A percentile compares a stretch with the other conserved stretches of the same genome.
These are phyloP conservation scores for Seminavis robusta DNA, from an alignment of 108 stramenopile species.

Conservation along the genomic window DNA sequence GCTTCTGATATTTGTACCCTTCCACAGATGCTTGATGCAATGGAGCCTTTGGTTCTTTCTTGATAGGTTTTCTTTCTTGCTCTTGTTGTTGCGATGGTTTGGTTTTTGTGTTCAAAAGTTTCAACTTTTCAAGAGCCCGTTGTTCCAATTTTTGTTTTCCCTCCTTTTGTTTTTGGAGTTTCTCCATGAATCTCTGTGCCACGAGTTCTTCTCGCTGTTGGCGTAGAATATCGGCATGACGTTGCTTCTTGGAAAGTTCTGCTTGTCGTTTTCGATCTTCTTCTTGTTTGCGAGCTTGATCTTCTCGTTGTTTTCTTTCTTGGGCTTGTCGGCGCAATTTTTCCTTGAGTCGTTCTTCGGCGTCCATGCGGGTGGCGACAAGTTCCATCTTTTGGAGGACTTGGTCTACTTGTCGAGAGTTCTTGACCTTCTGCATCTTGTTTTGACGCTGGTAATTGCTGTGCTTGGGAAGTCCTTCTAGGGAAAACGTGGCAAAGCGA, in stretches of 20 bases:
- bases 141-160: conserved; percentile 7
- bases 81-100: no score
- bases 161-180: conserved; percentile 2
- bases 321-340: conserved; percentile 4
- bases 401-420: conserved; percentile 18
- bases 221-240: no score
- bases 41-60: no score
- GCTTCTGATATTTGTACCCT: no score
- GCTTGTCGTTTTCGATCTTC: conserved; percentile 5
- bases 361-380: conserved; percentile 34
- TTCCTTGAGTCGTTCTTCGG: conserved; percentile 27
- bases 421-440: not conserved
- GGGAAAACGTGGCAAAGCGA: conserved; percentile 53
- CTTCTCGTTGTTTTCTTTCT: not conserved
- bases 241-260: conserved; percentile 5
- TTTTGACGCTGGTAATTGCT: conserved; percentile 28
- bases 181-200: not conserved
- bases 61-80: no score
- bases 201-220: conserved; percentile 20
- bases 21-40: no score
- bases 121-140: not conserved
- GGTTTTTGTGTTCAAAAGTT: no score
- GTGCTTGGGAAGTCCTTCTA: conserved; percentile 49
- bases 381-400: conserved; percentile 28
- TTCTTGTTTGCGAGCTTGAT: no score